Base-by-base conservation (phyloP, 1,139 yeast genomes). In the Geotrichum histeridarum region DNA sequence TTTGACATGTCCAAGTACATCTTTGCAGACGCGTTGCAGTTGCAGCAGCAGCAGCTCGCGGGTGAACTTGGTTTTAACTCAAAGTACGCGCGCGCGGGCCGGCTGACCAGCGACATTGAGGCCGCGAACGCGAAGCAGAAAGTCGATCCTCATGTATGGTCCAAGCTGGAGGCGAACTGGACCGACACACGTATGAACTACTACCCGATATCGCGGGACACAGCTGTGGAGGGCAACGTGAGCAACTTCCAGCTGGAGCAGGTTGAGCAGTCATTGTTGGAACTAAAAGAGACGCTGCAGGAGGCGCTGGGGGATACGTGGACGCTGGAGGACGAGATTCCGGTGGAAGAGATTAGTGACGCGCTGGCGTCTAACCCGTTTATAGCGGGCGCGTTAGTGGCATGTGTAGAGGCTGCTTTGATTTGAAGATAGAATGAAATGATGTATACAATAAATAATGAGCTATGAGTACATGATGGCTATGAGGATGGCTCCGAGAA, bases 1-100 rank as follows among this genome's bases (percentile, higher is more conserved):
- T 39, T 51, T n/a, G 61, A 59, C 18, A 44, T 63, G 46, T 53
- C 60, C 17, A 59, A 61, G 39, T 50, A 54, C 12, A 59, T 63
- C 2, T 63, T 63, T 48, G 58, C 63, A 8, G 64, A 63, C 42
- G 65, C 62, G 15, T 22, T 56, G 31, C 54, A 50, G 33, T 33
- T 61, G 9, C 56, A 54, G 35, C 32, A 54, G 31, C 57, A 56
- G 31, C 49, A 45, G 39, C 42, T 45, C 6, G 22, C 9, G n/a
- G 42, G 18, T 4, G 49, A 45, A 12, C 14, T 9, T 12, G 48
- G 48, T 11, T 32, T 32, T 32, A 18, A 15, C 22, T 8, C 8
- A 2, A 22, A 37, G 15, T 8, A 37, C n/a, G 17, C 6, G 9
- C 9, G 8, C 12, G 5, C 39, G 18, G 18, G 18, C 9, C n/a